Evolutionary conservation across 331 rosid species (phyloP).

Genomic region (Saraca asoca): DNA sequence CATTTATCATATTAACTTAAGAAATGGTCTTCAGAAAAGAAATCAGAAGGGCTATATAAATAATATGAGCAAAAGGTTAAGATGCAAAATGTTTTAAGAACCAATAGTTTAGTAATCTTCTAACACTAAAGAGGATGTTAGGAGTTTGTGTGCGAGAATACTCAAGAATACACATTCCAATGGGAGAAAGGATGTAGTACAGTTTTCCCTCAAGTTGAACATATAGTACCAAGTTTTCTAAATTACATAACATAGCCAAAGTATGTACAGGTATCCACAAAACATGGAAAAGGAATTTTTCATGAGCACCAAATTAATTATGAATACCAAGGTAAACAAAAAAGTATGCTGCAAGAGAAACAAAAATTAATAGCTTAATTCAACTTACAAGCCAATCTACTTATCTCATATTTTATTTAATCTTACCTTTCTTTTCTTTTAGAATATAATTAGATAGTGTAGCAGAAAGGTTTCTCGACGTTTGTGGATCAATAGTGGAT

Average conservation of each 20-base stretch:
- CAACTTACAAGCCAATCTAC: conserved; percentile 15
- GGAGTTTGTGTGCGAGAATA: conserved; percentile 3
- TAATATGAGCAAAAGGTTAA: background rate
- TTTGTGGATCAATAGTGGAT: conserved; percentile 87
- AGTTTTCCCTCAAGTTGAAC: background rate
- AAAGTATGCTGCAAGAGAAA: conserved; percentile 18
- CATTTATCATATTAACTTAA: background rate
- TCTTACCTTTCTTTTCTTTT: conserved; percentile 69
- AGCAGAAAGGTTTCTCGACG: conserved; percentile 74
- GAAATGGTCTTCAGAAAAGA: background rate
- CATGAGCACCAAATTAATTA: conserved; percentile 9
- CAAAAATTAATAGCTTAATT: conserved; percentile 19
- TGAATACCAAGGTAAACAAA: conserved; percentile 9
- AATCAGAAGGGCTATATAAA: background rate
- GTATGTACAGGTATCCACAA: conserved; percentile 15
- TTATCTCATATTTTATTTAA: conserved; percentile 25
- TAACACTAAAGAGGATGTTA: background rate
- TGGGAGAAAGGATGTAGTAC: background rate
- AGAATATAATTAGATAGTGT: conserved; percentile 58
- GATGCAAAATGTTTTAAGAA: conserved; percentile 9
- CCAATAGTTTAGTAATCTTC: background rate
- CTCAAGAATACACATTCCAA: background rate
- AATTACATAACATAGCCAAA: conserved; percentile 15
- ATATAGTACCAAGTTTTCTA: background rate
- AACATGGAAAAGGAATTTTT: conserved; percentile 13